A percentile compares a stretch with the other conserved stretches of the same genome.
Evolutionary conservation across 2,329 filamentous ascomycete species (phyloP).

Genomic region (Fusarium multiceps): DNA sequence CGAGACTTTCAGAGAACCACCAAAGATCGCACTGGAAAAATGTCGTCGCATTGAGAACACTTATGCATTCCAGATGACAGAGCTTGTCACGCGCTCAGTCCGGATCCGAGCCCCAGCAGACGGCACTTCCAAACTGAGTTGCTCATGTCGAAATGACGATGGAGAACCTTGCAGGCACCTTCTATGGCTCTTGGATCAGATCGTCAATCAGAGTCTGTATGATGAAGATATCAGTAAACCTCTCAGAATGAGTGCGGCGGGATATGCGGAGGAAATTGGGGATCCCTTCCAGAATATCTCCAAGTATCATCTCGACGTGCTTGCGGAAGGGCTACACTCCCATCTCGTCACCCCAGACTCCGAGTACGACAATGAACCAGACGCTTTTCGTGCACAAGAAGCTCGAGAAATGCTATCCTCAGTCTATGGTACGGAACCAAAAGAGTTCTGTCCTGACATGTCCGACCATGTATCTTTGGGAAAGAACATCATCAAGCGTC

Average conservation of each 20-base stretch:
- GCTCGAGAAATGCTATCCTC: conserved; percentile 64
- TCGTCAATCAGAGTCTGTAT: conserved; percentile 61
- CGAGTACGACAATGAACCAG: conserved; percentile 46
- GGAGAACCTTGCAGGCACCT: conserved; percentile 61
- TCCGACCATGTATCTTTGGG: conserved; percentile 49
- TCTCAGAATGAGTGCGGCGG: conserved; percentile 56
- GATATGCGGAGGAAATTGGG: conserved; percentile 59
- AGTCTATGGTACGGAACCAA: conserved; percentile 53
- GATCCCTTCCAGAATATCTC: conserved; percentile 62
- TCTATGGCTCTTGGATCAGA: conserved; percentile 66
- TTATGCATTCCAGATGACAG: conserved; percentile 67
- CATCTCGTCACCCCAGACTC: conserved; percentile 52
- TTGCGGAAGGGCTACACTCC: conserved; percentile 65
- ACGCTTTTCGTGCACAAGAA: conserved; percentile 58
- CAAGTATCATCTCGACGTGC: conserved; percentile 62
- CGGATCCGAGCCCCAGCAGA: conserved; percentile 58
- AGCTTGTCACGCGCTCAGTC: conserved; percentile 63
- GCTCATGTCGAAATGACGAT: conserved; percentile 56
- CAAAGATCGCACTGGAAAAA: conserved; percentile 61
- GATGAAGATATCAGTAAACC: conserved; percentile 52
- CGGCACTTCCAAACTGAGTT: conserved; percentile 56
- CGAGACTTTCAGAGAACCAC: conserved; percentile 60
- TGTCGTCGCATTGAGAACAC: conserved; percentile 61
- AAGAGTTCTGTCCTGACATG: conserved; percentile 61
- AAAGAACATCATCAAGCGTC: conserved; percentile 54